Percentiles rank a stretch among this genome's conserved stretches.
Conservation (phyloP, 345 rosid species). For the sweet orange (Citrus sinensis) region DVS_A1.0 CM039164.1:1830501-1831000, state of each 20-base stretch:
- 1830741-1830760: too few relatives aligned
- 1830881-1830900: not conserved
- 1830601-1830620: slow-evolving; percentile 6
- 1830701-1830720: too few relatives aligned
- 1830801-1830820: too few relatives aligned
- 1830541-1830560: slow-evolving; percentile 4
- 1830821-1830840: too few relatives aligned
- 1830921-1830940: not conserved
- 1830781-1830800: too few relatives aligned
- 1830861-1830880: too few relatives aligned
- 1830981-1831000: not conserved
- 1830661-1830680: slow-evolving; percentile 7
- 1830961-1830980: not conserved
- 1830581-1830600: slow-evolving; percentile 9
- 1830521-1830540: slow-evolving; percentile 22
- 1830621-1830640: not conserved
- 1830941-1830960: not conserved
- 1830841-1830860: too few relatives aligned
- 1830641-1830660: slow-evolving; percentile 15
- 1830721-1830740: too few relatives aligned
- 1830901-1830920: not conserved
- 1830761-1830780: too few relatives aligned
- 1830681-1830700: not conserved
- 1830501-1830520: slow-evolving; percentile 3
- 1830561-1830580: slow-evolving; percentile 7